Evolutionary conservation across 805 yeast genomes (phyloP).

Genomic region (Nakazawaea wickerhamii): DNA sequence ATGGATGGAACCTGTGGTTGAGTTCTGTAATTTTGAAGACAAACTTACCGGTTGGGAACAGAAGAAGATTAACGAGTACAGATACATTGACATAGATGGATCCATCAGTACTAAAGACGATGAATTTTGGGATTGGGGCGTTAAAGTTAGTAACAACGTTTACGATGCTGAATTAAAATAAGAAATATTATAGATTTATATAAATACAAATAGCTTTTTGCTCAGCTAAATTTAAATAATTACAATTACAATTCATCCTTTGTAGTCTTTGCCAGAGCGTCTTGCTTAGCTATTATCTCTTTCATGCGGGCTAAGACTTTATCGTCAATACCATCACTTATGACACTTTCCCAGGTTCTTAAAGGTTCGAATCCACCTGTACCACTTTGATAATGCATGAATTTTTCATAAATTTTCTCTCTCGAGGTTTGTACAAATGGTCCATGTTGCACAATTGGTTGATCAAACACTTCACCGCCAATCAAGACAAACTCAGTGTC

Average conservation of each 20-base stretch:
- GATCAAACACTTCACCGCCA: slow-evolving; percentile 72
- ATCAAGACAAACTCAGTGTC: slow-evolving; percentile 63
- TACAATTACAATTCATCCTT: background rate
- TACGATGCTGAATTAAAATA: slow-evolving; percentile 16
- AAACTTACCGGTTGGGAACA: slow-evolving; percentile 27
- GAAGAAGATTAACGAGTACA: slow-evolving; percentile 19
- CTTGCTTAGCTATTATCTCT: slow-evolving; percentile 4
- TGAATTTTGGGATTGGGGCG: slow-evolving; percentile 32
- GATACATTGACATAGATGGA: slow-evolving; percentile 28
- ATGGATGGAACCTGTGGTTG: slow-evolving; percentile 22
- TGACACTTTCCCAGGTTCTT: slow-evolving; percentile 48
- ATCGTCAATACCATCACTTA: slow-evolving; percentile 26
- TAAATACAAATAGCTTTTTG: too few species aligned
- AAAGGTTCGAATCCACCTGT: slow-evolving; percentile 68
- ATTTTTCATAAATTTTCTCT: slow-evolving; percentile 63
- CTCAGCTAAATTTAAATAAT: too few species aligned
- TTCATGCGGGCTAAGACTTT: slow-evolving; percentile 6
- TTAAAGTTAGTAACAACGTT: slow-evolving; percentile 27
- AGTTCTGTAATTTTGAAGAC: slow-evolving; percentile 24
- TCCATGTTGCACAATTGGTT: slow-evolving; percentile 79
- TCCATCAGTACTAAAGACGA: slow-evolving; percentile 23
- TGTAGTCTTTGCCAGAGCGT: slow-evolving; percentile 1
- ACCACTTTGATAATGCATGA: slow-evolving; percentile 64
- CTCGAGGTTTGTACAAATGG: slow-evolving; percentile 80
- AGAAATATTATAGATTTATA: background rate